phyloP scores from a whole-genome alignment of 257 asterid genomes.

The Jacaranda mimosifolia region DNA sequence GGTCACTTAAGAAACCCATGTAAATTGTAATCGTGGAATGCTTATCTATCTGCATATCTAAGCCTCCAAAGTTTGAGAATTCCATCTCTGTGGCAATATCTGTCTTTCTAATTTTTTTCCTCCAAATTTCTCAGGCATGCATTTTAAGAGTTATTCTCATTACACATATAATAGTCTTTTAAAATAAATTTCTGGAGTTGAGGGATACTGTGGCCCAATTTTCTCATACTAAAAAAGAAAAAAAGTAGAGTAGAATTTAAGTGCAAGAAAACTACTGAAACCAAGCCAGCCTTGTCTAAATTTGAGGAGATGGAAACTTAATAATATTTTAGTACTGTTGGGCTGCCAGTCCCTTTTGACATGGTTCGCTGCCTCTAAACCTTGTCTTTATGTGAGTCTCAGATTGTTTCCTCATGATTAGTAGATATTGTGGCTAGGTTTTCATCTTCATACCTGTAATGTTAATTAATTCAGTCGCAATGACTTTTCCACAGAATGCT shows the following conservation, averaged over 20 bases:
- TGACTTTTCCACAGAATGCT: not conserved
- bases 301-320: not conserved
- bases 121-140: no score
- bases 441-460: not conserved
- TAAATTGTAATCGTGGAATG: not conserved
- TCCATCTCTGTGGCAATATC: no score
- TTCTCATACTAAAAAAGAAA: no score
- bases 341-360: slow-evolving; percentile 23
- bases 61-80: no score
- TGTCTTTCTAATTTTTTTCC: no score
- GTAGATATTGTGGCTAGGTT: not conserved
- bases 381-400: not conserved
- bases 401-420: slow-evolving; percentile 21
- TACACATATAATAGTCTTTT: no score
- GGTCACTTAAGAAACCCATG: not conserved
- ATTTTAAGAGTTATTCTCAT: no score
- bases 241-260: not conserved
- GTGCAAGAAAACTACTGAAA: not conserved
- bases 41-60: not conserved
- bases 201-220: no score
- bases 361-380: slow-evolving; percentile 12
- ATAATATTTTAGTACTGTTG: not conserved
- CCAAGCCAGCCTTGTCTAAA: not conserved
- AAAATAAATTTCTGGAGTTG: no score
- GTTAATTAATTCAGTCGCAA: slow-evolving; percentile 25